phyloP scores from a whole-genome alignment of 345 rosid species.

The Pistacia atlantica region DNA sequence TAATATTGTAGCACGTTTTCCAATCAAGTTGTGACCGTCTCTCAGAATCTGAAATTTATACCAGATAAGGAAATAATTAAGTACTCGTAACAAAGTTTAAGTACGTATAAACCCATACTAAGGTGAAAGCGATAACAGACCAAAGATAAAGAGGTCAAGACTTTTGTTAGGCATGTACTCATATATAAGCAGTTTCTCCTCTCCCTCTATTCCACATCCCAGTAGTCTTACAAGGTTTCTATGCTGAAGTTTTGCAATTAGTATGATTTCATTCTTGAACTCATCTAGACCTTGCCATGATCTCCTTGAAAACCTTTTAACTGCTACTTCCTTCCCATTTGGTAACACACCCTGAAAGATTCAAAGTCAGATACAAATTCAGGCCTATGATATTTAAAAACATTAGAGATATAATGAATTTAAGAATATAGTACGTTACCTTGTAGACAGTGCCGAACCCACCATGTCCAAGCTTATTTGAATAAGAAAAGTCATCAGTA shows the following conservation, averaged over 20 bases:
- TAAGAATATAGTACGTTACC: constrained; percentile 16
- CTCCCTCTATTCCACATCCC: no score
- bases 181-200: no score
- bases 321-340: no score
- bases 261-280: no score
- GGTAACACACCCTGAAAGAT: no score
- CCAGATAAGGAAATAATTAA: background rate
- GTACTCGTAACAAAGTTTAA: background rate
- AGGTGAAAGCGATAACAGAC: no score
- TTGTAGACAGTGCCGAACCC: constrained; percentile 49
- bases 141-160: no score
- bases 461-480: constrained; percentile 42
- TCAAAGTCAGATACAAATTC: background rate
- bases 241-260: no score
- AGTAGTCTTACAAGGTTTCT: no score
- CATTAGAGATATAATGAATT: background rate
- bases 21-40: constrained; percentile 37
- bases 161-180: no score
- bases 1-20: constrained; percentile 35
- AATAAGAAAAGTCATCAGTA: constrained; percentile 35
- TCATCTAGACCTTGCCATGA: no score
- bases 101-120: background rate
- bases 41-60: constrained; percentile 26
- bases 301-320: no score
- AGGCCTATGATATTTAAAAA: background rate